Evolutionary conservation across 805 yeast genomes (phyloP).

Genomic region (Lachancea sp.): DNA sequence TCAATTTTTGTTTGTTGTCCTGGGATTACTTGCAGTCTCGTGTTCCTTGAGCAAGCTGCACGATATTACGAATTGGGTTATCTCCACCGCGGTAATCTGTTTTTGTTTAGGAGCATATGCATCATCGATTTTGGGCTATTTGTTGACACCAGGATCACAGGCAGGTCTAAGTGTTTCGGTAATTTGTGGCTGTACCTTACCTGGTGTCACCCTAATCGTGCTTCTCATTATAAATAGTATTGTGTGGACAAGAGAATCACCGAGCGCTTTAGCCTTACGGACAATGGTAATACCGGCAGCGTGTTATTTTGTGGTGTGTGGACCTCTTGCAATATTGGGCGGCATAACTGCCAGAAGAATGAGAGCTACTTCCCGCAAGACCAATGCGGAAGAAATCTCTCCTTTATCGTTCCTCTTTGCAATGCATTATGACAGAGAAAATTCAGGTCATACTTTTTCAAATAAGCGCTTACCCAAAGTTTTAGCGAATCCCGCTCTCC

Average conservation of each 20-base stretch:
- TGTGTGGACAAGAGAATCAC: conserved; percentile 70
- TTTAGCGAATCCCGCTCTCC: conserved; percentile 11
- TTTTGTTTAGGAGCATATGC: conserved; percentile 66
- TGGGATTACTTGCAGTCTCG: conserved; percentile 54
- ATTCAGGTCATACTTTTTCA: neutral
- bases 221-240: conserved; percentile 56
- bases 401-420: conserved; percentile 4
- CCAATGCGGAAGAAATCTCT: neutral
- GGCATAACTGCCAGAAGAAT: conserved; percentile 34
- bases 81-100: conserved; percentile 52
- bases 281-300: conserved; percentile 56
- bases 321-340: conserved; percentile 74
- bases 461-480: conserved; percentile 1
- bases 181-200: conserved; percentile 45
- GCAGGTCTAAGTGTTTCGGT: conserved; percentile 28
- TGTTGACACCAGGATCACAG: conserved; percentile 36
- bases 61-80: conserved; percentile 58
- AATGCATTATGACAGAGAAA: neutral
- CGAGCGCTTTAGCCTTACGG: conserved; percentile 72
- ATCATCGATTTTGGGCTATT: conserved; percentile 67
- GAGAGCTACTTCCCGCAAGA: neutral
- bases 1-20: conserved; percentile 59
- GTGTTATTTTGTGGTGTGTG: conserved; percentile 57
- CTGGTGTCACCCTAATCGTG: conserved; percentile 41
- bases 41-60: conserved; percentile 57